Evolutionary conservation across 352 stramenopile species (phyloP).

Genomic region (Blastocystis sp.): DNA sequence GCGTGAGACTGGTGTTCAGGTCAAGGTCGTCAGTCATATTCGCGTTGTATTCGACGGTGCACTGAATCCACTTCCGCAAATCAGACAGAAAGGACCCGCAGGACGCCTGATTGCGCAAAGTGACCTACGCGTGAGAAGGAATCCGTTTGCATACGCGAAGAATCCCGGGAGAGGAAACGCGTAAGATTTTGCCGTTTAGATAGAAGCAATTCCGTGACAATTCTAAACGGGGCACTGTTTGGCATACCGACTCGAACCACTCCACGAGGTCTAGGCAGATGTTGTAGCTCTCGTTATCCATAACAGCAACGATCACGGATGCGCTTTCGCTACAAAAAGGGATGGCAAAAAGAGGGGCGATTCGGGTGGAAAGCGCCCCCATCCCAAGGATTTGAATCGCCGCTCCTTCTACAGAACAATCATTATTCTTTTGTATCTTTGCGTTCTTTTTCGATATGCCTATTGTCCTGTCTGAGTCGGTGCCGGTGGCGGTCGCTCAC

Average conservation of each 20-base stretch:
- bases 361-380: too few species aligned
- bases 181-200: slow-evolving; percentile 34
- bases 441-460: slow-evolving; percentile 22
- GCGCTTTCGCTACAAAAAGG: background rate
- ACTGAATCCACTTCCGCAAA: slow-evolving; percentile 53
- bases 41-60: slow-evolving; percentile 1
- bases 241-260: slow-evolving; percentile 62
- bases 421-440: slow-evolving; percentile 56
- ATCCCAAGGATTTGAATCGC: too few species aligned
- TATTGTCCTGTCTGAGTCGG: slow-evolving; percentile 60
- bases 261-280: slow-evolving; percentile 42
- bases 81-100: slow-evolving; percentile 21
- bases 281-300: slow-evolving; percentile 55
- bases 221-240: slow-evolving; percentile 41
- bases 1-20: slow-evolving; percentile 10
- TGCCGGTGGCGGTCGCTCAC: background rate
- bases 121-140: slow-evolving; percentile 7
- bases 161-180: slow-evolving; percentile 26
- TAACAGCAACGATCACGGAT: background rate
- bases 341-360: too few species aligned
- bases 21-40: slow-evolving; percentile 12
- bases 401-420: background rate
- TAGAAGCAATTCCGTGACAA: slow-evolving; percentile 42
- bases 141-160: background rate
- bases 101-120: slow-evolving; percentile 36